Conservation (phyloP, 2,329 filamentous ascomycete genomes). For the Talaromyces sp. region DNA sequence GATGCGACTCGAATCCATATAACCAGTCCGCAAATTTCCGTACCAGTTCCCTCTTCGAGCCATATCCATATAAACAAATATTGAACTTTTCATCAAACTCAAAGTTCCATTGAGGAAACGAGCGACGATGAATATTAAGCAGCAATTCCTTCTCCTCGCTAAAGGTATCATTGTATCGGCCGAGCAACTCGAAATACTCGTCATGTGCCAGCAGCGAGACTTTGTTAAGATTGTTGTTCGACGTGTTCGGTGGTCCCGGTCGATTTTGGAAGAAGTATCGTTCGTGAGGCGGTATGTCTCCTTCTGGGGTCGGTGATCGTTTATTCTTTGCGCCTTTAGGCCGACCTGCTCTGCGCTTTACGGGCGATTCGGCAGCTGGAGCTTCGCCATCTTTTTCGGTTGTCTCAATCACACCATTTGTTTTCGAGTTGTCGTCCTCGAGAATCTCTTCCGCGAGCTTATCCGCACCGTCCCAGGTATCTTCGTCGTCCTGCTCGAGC, state of each 20-base stretch:
- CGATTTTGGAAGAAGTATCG: slow-evolving; percentile 92
- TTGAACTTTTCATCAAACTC: slow-evolving; percentile 85
- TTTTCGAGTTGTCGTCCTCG: slow-evolving; percentile 44
- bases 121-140: slow-evolving; percentile 69
- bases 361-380: slow-evolving; percentile 42
- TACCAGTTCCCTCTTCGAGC: slow-evolving; percentile 76
- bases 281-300: slow-evolving; percentile 80
- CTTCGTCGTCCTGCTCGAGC: slow-evolving; percentile 72
- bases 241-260: slow-evolving; percentile 75
- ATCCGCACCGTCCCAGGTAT: slow-evolving; percentile 61
- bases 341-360: slow-evolving; percentile 54
- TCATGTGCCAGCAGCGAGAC: slow-evolving; percentile 80
- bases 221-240: slow-evolving; percentile 75
- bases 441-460: slow-evolving; percentile 66
- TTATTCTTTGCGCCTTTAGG: slow-evolving; percentile 57
- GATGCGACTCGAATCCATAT: slow-evolving; percentile 43
- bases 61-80: slow-evolving; percentile 87
- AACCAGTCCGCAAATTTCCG: slow-evolving; percentile 71
- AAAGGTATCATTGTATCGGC: slow-evolving; percentile 66
- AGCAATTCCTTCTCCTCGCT: slow-evolving; percentile 66
- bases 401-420: slow-evolving; percentile 26
- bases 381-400: slow-evolving; percentile 31
- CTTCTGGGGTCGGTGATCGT: slow-evolving; percentile 73
- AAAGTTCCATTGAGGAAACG: slow-evolving; percentile 89
- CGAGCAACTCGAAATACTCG: slow-evolving; percentile 74